Conservation (phyloP, 768 basidiomycete genomes). For the Dentipellis sp. region DNA sequence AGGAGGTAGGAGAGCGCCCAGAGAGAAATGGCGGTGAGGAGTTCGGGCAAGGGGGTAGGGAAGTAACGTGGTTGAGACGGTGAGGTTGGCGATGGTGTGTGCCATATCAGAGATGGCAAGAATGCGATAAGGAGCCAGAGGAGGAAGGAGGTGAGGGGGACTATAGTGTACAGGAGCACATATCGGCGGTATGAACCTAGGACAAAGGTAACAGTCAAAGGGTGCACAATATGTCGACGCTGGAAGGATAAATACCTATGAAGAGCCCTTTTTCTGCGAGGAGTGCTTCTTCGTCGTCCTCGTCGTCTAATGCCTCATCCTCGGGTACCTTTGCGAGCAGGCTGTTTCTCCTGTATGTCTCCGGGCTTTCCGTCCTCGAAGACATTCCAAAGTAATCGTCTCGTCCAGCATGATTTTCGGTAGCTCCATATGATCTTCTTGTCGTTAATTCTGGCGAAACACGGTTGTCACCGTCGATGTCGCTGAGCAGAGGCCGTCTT, state of each 20-base stretch:
- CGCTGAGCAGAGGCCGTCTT: constrained; percentile 1
- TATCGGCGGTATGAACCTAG: constrained; percentile 56
- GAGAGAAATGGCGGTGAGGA: constrained; percentile 49
- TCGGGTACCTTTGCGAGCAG: constrained; percentile 9
- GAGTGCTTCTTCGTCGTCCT: constrained; percentile 5
- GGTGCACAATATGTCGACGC: background rate
- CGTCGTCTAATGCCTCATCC: background rate
- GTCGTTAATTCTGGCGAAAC: background rate
- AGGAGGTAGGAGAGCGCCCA: constrained; percentile 53
- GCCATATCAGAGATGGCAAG: constrained; percentile 40
- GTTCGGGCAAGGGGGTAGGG: constrained; percentile 57
- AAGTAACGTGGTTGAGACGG: constrained; percentile 40
- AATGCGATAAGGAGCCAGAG: constrained; percentile 40
- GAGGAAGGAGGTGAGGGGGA: constrained; percentile 23
- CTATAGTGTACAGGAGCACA: constrained; percentile 36
- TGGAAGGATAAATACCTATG: constrained; percentile 4
- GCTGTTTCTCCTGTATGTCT: constrained; percentile 4
- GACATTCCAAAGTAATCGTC: background rate
- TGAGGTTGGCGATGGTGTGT: constrained; percentile 17
- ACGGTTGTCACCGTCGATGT: background rate
- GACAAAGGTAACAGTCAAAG: background rate
- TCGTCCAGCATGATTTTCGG: background rate
- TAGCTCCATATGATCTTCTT: constrained; percentile 8
- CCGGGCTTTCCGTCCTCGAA: constrained; percentile 1
- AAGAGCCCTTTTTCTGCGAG: constrained; percentile 11